A percentile compares a stretch with the other conserved stretches of the same genome.
Conservation (phyloP, 2,329 filamentous ascomycete genomes). For the Hypoxylon sp. region DNA sequence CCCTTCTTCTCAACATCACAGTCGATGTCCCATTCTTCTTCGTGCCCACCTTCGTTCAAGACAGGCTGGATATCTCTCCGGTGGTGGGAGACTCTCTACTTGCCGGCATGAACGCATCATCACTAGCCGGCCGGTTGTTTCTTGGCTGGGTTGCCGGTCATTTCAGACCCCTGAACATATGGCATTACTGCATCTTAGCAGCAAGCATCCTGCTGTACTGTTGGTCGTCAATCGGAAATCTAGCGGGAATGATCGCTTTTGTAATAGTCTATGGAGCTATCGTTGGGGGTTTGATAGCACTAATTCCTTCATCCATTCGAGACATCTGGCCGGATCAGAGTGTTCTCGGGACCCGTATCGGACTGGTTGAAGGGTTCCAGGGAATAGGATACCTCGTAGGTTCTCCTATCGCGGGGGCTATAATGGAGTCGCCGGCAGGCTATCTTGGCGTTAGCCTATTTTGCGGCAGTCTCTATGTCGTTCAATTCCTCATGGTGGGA, state of each 20-base stretch:
- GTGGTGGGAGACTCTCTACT: conserved; percentile 43
- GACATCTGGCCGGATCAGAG: conserved; percentile 11
- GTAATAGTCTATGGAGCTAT: conserved; percentile 52
- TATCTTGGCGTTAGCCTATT: conserved; percentile 35
- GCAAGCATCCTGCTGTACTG: conserved; percentile 47
- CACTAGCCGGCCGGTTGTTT: conserved; percentile 52
- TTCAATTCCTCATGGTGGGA: conserved; percentile 17
- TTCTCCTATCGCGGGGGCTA: conserved; percentile 36
- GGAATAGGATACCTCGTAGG: conserved; percentile 38
- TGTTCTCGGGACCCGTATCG: conserved; percentile 48
- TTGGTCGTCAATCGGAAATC: conserved; percentile 46
- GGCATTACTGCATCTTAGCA: conserved; percentile 45
- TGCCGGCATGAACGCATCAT: conserved; percentile 52
- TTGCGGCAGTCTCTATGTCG: conserved; percentile 26
- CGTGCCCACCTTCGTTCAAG: conserved; percentile 39
- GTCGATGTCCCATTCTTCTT: conserved; percentile 54
- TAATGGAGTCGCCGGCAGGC: conserved; percentile 9
- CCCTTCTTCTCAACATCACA: conserved; percentile 50
- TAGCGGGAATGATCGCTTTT: conserved; percentile 48
- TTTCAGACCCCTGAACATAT: conserved; percentile 47
- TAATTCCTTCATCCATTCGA: conserved; percentile 47
- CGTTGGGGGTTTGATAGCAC: conserved; percentile 48
- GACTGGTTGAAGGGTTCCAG: conserved; percentile 36
- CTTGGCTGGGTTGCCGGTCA: conserved; percentile 51
- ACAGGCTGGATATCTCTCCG: conserved; percentile 1